phyloP scores from a whole-genome alignment of 352 stramenopile genomes.

The Phytophthora brassicae region DNA sequence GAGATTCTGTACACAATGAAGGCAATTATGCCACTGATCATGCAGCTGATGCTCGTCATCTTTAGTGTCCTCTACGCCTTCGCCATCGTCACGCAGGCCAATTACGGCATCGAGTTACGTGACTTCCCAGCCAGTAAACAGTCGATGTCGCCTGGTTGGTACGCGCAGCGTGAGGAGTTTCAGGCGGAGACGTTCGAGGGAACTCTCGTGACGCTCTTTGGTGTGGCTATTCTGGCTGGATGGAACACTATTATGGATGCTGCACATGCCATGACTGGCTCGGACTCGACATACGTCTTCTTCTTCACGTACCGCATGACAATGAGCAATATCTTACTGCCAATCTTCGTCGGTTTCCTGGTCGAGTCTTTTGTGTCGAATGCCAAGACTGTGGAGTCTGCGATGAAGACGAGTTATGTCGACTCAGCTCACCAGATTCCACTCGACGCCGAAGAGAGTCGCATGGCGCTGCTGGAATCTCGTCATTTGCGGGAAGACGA shows the following conservation, averaged over 20 bases:
- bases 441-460: slow-evolving; percentile 54
- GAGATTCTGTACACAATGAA: slow-evolving; percentile 87
- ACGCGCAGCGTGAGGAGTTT: slow-evolving; percentile 69
- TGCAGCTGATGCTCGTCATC: slow-evolving; percentile 81
- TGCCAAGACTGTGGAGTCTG: slow-evolving; percentile 67
- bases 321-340: slow-evolving; percentile 81
- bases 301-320: slow-evolving; percentile 86
- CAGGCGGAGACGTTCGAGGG: slow-evolving; percentile 78
- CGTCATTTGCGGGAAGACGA: slow-evolving; percentile 41
- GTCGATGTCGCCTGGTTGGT: slow-evolving; percentile 61
- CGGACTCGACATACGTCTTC: slow-evolving; percentile 68
- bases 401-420: slow-evolving; percentile 62
- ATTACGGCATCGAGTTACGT: slow-evolving; percentile 65
- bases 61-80: slow-evolving; percentile 86
- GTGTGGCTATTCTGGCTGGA: slow-evolving; percentile 68
- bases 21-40: slow-evolving; percentile 75
- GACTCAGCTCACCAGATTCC: slow-evolving; percentile 40
- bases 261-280: slow-evolving; percentile 61
- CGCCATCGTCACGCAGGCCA: slow-evolving; percentile 77
- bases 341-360: slow-evolving; percentile 86
- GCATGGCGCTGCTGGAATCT: slow-evolving; percentile 53
- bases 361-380: slow-evolving; percentile 85
- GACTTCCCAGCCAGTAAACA: slow-evolving; percentile 56
- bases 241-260: slow-evolving; percentile 86
- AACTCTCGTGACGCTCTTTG: slow-evolving; percentile 79